Base-by-base conservation (phyloP, 2,329 filamentous ascomycete species). In the Alternaria alternata region DNA sequence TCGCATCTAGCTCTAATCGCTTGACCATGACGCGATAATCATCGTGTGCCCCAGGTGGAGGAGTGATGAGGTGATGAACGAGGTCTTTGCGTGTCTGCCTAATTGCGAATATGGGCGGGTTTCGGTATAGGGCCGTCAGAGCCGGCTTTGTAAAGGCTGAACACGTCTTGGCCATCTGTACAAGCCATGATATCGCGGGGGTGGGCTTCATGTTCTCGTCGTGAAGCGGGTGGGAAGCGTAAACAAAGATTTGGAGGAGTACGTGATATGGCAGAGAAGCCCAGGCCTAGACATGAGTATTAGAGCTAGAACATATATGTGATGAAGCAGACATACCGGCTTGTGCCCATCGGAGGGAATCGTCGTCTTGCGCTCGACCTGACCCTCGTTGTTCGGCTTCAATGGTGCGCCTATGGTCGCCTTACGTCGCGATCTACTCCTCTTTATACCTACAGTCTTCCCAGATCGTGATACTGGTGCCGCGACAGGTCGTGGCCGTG, bases 1-100 rank as follows among this genome's bases (percentile, higher is more conserved):
- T 85, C 11, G 90, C 88, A 70, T 95, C 89, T 48, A 96, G 81
- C 59, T 88, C 86, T 22, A 97, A 79, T 7, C 85, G 83, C 71
- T 89, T 86, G 51, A 95, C 84, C 80, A 93, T 96, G 66, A 83
- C 83, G 41, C 86, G 83, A 74, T 94, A 94, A 63, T 91, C 88
- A 63, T 80, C 74, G 51, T 72, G 70, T 4, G 68, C 68, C 30
- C 66, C 69, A 3, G 56, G 39, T 2, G 70, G 64, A 20, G 86
- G 81, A 16, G 81, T 78, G n/a, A 85, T 83, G 8, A 95, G 82
- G 36, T 89, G 79, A 26, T 81, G 72, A 16, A 85, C 70, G 20
- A 87, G 75, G 39, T 80, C 76, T 46, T 63, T 73, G 12, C 72
- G 82, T 12, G 81, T 81, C 62, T 85, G 83, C 34, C 79, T 76